Base-by-base conservation (phyloP, 2,329 filamentous ascomycete genomes). In the Xylariales sp. region DNA sequence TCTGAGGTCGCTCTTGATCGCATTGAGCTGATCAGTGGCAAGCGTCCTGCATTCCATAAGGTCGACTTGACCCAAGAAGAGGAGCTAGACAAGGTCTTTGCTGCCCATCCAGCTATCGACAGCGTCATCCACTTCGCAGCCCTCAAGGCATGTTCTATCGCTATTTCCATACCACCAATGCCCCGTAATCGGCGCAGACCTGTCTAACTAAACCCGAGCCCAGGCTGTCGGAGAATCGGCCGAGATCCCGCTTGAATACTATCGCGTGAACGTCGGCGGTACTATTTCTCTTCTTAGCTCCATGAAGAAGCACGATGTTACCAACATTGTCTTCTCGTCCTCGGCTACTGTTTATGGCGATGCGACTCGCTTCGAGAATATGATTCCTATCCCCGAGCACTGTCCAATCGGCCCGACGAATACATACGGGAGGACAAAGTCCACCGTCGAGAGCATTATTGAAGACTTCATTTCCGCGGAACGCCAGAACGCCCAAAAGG, bases 51-150 rank as follows among this genome's bases (percentile, higher is more conserved):
- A 69, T 97, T 97, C 81, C 90, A 94, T 85, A 84, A 97, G 81
- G 84, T 90, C 78, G 96, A 99, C 82, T 88, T 99, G 76, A 97
- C 93, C 74, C 89, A 97, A 78, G 91, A 96, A 81, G 86, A 87
- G 70, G 91, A 86, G 12, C 87, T 99, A 66, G 93, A 97, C 80
- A 90, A 90, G 76, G 92, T 98, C 75, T 97, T 99, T 79, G 85
- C 88, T 71, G 92, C 91, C 78, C 91, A 98, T 82, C 93, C 94
- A 59, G 91, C 93, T 77, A 97, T 99, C 78, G 94, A 97, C 87
- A 97, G 93, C 79, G 96, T 98, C 73, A 98, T 99, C 77, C 96
- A 99, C 86, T 99, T 99, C 79, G 97, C 96, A 71, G 96, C 96
- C 30, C 87, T 99, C 74, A 99, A 99, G 91, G 93, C 91, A 82